Base-by-base conservation (phyloP, 2,329 filamentous ascomycete species). In the Epichloe sp. region DNA sequence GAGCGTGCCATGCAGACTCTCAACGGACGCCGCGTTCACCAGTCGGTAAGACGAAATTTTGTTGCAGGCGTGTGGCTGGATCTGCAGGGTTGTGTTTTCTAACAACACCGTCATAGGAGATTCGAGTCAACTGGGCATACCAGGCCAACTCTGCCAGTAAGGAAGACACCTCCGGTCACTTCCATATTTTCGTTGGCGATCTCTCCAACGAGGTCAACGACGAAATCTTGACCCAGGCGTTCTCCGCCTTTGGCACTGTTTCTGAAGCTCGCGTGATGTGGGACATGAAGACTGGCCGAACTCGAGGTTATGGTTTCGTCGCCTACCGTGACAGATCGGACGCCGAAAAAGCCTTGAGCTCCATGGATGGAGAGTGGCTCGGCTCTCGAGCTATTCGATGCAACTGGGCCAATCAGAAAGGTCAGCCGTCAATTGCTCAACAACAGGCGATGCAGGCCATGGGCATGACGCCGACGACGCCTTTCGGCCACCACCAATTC, bases 361-460 rank as follows among this genome's bases (percentile, higher is more conserved):
- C 89, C 56, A 98, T 98, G 93, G 93, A 98, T 63, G 93, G 93
- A 56, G 93, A 98, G 73, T 98, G 93, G 93, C 83, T 98, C 48
- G 93, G 93, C 50, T 97, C 93, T 61, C 87, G 93, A 57, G 93
- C 93, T 41, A 98, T 98, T 65, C 90, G 93, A 60, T 97, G 91
- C 79, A 98, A 98, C 76, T 98, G 93, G 93, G 93, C 93, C 54
- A 98, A 98, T 74, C 93, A 98, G 66, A 98, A 98, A 76, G 93
- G 93, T n/a, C 93, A 98, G 65, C 93, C 93, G 52, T 97, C 93
- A 2, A 96, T 97, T 68, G 89, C 90, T 47, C 91, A 98, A 72
- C 93, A 97, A 71, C 88, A 95, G 70, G 88, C 89, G 38, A 93
- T 98, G 88, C 85, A 85, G 55, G 86, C 89, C 53, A 95, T 97